These are phyloP conservation scores for Ilyonectria mors-panacis DNA, from an alignment of 2,329 filamentous ascomycete genomes.

Conservation along the genomic window DNA sequence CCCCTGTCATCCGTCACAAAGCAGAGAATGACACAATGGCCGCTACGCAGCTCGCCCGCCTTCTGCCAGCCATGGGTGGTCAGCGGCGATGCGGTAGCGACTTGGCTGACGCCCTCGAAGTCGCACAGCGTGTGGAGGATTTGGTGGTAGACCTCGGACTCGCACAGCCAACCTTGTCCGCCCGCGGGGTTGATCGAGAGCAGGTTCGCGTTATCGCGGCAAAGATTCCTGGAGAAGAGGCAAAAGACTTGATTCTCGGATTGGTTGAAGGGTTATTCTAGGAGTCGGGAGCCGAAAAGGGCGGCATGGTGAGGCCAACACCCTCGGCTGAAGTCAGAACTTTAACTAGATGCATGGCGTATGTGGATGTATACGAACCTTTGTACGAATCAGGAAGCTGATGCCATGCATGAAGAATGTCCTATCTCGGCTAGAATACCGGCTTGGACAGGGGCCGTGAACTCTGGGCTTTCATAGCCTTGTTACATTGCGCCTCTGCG, in stretches of 20 bases:
- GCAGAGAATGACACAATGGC: slow-evolving; percentile 12
- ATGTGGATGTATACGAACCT: slow-evolving; percentile 25
- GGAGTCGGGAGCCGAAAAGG: slow-evolving; percentile 13
- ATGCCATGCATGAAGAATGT: slow-evolving; percentile 29
- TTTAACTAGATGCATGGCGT: slow-evolving; percentile 5
- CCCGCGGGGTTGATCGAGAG: slow-evolving; percentile 20
- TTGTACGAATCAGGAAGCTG: slow-evolving; percentile 8
- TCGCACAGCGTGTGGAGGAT: slow-evolving; percentile 32
- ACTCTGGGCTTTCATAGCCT: background rate
- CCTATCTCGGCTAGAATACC: slow-evolving; percentile 5
- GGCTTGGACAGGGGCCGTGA: slow-evolving; percentile 5
- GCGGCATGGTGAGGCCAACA: background rate
- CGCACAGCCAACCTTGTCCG: slow-evolving; percentile 28
- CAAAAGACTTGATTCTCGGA: slow-evolving; percentile 25
- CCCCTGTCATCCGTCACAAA: slow-evolving; percentile 31
- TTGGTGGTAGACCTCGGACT: slow-evolving; percentile 29
- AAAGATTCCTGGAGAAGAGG: slow-evolving; percentile 12
- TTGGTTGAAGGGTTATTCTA: slow-evolving; percentile 32
- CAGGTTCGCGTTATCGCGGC: slow-evolving; percentile 31
- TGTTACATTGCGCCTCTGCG: background rate
- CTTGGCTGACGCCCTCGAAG: slow-evolving; percentile 30
- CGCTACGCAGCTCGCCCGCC: slow-evolving; percentile 35
- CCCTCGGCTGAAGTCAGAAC: slow-evolving; percentile 16
- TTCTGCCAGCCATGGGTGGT: slow-evolving; percentile 33
- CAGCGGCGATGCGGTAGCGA: slow-evolving; percentile 5